Evolutionary conservation across 1,139 yeast genomes (phyloP).

Genomic region (Suhomyces taliae): DNA sequence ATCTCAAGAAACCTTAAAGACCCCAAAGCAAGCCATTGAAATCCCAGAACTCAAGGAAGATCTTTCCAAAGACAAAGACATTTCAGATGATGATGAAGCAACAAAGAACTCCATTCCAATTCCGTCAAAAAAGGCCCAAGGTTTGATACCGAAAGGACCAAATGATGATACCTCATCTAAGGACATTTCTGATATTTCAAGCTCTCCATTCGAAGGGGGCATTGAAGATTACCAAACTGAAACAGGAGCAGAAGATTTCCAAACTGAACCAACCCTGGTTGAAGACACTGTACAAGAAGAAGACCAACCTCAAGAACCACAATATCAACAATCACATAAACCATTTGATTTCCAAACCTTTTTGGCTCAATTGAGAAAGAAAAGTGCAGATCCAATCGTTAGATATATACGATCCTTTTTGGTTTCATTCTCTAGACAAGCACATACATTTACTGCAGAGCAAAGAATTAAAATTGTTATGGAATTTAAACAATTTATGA

Average conservation of each 20-base stretch:
- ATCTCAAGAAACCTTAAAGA: no score
- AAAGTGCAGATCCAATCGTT: conserved; percentile 85
- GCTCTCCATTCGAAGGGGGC: conserved; percentile 7
- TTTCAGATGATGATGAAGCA: neutral
- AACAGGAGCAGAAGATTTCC: neutral
- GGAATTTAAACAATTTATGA: conserved; percentile 74
- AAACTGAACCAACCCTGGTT: neutral
- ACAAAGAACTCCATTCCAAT: neutral
- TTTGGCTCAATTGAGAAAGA: conserved; percentile 66
- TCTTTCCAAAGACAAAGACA: no score
- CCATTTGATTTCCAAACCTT: conserved; percentile 84
- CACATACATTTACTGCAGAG: conserved; percentile 59
- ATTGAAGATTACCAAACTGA: conserved; percentile 4
- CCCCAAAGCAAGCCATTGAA: no score
- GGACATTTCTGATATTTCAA: conserved; percentile 6
- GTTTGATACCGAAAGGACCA: neutral
- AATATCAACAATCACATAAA: conserved; percentile 43
- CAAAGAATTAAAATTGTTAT: conserved; percentile 76
- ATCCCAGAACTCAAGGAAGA: no score
- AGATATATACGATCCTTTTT: conserved; percentile 81
- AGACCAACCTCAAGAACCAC: conserved; percentile 25
- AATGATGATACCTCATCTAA: neutral
- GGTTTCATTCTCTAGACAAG: conserved; percentile 67
- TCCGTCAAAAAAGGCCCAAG: neutral
- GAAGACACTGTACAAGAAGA: neutral